phyloP scores from a whole-genome alignment of 23 red algal genomes.

The Chondrus crispus region DNA sequence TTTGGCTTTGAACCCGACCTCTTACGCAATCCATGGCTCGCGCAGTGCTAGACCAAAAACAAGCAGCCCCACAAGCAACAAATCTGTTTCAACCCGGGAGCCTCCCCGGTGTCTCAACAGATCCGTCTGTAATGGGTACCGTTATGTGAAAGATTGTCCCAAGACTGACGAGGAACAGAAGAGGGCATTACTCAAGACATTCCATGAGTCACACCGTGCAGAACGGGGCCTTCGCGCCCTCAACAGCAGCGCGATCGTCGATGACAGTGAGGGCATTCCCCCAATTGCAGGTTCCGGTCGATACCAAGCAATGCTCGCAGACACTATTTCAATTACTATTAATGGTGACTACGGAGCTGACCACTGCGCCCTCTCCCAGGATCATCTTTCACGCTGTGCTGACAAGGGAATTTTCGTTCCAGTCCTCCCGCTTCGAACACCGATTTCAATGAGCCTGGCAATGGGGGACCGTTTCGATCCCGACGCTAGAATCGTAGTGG shows the following conservation, averaged over 20 bases:
- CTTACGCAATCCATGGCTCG: no score
- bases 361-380: neutral
- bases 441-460: neutral
- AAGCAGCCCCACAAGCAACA: neutral
- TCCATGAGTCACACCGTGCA: no score
- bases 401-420: neutral
- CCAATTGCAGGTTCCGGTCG: no score
- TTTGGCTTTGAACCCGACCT: no score
- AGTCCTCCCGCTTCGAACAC: neutral
- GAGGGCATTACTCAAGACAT: neutral
- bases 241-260: no score
- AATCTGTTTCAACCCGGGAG: neutral
- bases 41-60: no score
- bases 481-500: neutral
- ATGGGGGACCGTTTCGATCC: neutral
- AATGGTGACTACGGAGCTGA: slow-evolving; percentile 1
- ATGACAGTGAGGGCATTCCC: no score
- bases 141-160: neutral
- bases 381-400: neutral
- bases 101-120: neutral
- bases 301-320: neutral
- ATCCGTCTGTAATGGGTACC: neutral
- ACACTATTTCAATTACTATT: neutral
- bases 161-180: neutral
- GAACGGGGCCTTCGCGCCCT: no score